phyloP scores from a whole-genome alignment of 2,329 filamentous ascomycete genomes.

The Cercospora canescens region DNA sequence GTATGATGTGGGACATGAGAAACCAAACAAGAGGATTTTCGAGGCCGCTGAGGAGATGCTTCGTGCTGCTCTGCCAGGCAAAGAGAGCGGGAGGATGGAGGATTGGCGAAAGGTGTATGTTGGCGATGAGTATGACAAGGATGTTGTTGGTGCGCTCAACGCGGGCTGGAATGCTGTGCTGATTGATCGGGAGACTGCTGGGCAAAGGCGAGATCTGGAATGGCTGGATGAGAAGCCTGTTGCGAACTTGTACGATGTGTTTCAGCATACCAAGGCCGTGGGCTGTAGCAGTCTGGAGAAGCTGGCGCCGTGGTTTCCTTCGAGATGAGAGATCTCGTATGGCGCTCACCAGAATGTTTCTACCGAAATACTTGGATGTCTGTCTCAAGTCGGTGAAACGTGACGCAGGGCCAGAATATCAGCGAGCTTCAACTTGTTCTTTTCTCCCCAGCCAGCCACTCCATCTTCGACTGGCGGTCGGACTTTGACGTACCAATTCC shows the following conservation, averaged over 20 bases:
- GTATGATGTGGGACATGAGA: conserved; percentile 63
- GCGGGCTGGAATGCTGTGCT: conserved; percentile 52
- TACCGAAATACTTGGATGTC: neutral
- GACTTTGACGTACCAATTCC: conserved; percentile 78
- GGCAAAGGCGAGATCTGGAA: conserved; percentile 16
- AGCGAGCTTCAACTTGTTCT: conserved; percentile 66
- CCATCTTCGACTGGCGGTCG: conserved; percentile 75
- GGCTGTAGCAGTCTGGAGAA: conserved; percentile 28
- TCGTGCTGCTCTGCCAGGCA: conserved; percentile 33
- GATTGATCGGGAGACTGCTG: conserved; percentile 39
- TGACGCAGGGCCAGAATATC: conserved; percentile 65
- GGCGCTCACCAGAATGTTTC: neutral
- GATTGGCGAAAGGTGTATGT: conserved; percentile 51
- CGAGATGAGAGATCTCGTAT: neutral
- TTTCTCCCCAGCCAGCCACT: conserved; percentile 78
- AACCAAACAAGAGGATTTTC: conserved; percentile 60
- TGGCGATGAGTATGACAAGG: conserved; percentile 55
- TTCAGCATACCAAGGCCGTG: conserved; percentile 23
- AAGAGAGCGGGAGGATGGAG: conserved; percentile 26
- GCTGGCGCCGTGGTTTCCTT: conserved; percentile 29
- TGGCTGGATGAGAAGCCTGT: conserved; percentile 24
- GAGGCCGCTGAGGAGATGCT: conserved; percentile 53
- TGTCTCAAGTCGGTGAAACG: conserved; percentile 19
- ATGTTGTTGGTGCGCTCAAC: conserved; percentile 49
- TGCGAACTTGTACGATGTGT: conserved; percentile 20